Evolutionary conservation across 225 moss, liverwort and hornwort genomes (phyloP).

Genomic region (Neckera pumila): DNA sequence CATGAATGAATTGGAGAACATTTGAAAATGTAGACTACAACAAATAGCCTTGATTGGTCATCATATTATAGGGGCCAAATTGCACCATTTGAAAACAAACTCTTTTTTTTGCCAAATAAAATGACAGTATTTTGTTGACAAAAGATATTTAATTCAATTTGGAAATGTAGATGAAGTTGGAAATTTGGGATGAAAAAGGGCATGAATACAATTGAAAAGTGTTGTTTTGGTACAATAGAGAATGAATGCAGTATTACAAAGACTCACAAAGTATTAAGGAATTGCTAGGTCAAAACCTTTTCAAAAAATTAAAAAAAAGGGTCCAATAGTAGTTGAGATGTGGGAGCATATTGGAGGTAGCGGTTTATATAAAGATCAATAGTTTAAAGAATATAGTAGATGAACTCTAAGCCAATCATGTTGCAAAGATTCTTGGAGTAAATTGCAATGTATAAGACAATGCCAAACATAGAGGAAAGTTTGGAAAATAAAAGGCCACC

Average conservation of each 20-base stretch:
- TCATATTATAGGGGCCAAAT: accelerated
- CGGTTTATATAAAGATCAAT: accelerated
- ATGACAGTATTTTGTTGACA: background rate
- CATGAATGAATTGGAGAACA: accelerated
- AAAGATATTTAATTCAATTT: background rate
- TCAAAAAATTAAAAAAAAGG: too few species aligned
- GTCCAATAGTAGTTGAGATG: background rate
- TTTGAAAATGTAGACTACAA: accelerated
- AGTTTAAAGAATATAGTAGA: too few species aligned
- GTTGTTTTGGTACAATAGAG: background rate
- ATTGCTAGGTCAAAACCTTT: background rate
- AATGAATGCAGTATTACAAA: background rate
- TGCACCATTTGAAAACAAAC: background rate
- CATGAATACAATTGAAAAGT: background rate
- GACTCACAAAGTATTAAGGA: too few species aligned
- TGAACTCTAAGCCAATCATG: accelerated
- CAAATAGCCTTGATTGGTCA: too few species aligned
- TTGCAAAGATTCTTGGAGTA: background rate
- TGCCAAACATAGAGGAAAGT: background rate
- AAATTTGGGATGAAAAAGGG: background rate
- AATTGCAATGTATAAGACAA: accelerated
- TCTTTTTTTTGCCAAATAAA: background rate
- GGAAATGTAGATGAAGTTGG: accelerated
- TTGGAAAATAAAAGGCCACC: background rate
- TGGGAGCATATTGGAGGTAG: accelerated